A percentile compares a stretch with the other conserved stretches of the same genome.
These are phyloP conservation scores for Thalia dealbata DNA, from an alignment of 176 grass and related monocot species.

Conservation along the genomic window DNA sequence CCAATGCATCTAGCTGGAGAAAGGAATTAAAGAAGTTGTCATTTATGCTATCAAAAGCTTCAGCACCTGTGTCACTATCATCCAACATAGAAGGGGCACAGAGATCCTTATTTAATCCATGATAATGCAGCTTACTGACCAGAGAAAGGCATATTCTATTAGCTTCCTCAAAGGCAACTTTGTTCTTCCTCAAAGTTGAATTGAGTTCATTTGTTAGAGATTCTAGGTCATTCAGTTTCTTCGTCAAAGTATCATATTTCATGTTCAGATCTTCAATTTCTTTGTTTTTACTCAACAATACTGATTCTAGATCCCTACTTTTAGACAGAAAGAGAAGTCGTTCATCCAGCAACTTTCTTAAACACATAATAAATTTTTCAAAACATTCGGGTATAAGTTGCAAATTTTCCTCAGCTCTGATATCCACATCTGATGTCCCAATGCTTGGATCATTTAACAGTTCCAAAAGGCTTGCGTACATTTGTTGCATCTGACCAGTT, in stretches of 20 bases:
- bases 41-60: constrained; percentile 27
- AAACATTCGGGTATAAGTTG: constrained; percentile 37
- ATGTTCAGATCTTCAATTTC: constrained; percentile 58
- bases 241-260: constrained; percentile 49
- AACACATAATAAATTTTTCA: constrained; percentile 38
- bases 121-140: constrained; percentile 38
- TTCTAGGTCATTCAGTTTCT: constrained; percentile 55
- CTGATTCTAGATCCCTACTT: constrained; percentile 45
- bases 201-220: constrained; percentile 48
- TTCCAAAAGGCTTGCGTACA: constrained; percentile 43
- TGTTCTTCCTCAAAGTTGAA: constrained; percentile 43
- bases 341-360: constrained; percentile 55
- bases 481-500: constrained; percentile 33
- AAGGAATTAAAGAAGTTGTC: constrained; percentile 42
- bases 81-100: neutral
- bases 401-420: constrained; percentile 34
- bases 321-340: constrained; percentile 30
- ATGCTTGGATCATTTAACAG: constrained; percentile 30
- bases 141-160: constrained; percentile 54
- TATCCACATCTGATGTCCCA: constrained; percentile 22
- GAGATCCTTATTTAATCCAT: constrained; percentile 23
- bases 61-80: constrained; percentile 21
- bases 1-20: constrained; percentile 55
- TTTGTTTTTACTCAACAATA: constrained; percentile 54
- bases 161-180: constrained; percentile 33